Evolutionary conservation across 2,329 filamentous ascomycete species (phyloP), one percentile per base, ranked within the genome.

Genomic region (Lomentospora prolificans): DNA sequence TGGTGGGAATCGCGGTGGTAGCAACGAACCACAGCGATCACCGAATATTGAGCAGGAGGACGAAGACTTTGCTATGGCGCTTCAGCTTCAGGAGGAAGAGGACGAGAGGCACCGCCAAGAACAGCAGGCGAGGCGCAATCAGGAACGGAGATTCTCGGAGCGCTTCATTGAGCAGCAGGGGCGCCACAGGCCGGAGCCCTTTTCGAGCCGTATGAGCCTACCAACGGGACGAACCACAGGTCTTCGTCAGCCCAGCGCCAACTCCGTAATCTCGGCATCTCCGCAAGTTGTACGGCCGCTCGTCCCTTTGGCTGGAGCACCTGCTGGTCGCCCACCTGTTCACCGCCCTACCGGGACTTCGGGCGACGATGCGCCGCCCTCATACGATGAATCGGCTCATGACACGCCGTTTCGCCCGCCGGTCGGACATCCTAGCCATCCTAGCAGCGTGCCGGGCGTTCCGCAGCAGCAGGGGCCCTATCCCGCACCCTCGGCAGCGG

Each of bases 81-180:
- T 99, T 5, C 94, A 97, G 65, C 79, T 96, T 1, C 92, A 97
- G 67, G 94, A 97, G 64, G 90, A 96, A 66, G 92, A 97, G 68
- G 90, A 96, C 60, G 85, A 90, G 63, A 80, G 84, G 12, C 82
- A 90, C 60, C 79, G 81, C n/a, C 62, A 65, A 5, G 78, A 82
- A 52, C 78, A 83, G 51, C 77, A 83, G 57, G 81, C 80, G 8
- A 79, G 84, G 1, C 77, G 85, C 6, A 75, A 77, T 9, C 75
- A 82, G n/a, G 85, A 90, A 66, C 83, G 82, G 55, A 73, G 82
- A 57, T 74, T 89, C 1, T 87, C 84, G 0, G 84, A 87, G 64
- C 82, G 84, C 59, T 87, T 79, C 61, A 87, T 90, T 57, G 81
- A 86, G 61, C 82, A 83, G 60, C 81, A 85, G 64, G 79, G 73